phyloP scores from a whole-genome alignment of 169 alveolate species.

The Neospora caninum region DNA sequence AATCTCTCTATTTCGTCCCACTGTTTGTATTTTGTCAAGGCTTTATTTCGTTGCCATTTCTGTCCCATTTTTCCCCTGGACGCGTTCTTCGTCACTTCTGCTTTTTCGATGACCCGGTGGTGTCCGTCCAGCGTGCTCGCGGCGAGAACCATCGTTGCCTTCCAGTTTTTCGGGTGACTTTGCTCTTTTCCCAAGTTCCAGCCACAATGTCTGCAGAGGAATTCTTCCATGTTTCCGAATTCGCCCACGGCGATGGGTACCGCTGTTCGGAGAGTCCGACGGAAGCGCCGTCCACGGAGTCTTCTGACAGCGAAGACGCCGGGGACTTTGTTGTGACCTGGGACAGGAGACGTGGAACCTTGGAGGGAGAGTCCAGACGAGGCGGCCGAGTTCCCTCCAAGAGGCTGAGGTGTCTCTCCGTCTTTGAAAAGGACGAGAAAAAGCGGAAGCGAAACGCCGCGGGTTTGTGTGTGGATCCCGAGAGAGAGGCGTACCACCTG shows the following conservation, averaged over 20 bases:
- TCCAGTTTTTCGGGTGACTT: too few relatives aligned
- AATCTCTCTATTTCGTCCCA: too few relatives aligned
- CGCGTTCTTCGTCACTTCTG: too few relatives aligned
- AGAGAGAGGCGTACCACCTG: too few relatives aligned
- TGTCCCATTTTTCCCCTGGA: too few relatives aligned
- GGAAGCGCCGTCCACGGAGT: slow-evolving; percentile 1
- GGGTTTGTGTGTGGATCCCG: too few relatives aligned
- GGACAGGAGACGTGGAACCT: neutral
- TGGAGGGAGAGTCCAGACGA: neutral
- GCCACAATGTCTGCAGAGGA: neutral
- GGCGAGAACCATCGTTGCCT: too few relatives aligned
- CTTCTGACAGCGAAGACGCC: neutral
- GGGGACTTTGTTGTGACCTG: neutral
- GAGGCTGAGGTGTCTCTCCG: neutral
- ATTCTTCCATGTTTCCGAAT: neutral
- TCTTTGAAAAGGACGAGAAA: neutral
- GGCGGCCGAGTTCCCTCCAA: neutral
- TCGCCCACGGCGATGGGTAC: neutral
- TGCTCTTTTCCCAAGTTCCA: too few relatives aligned
- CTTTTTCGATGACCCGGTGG: too few relatives aligned
- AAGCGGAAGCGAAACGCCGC: neutral
- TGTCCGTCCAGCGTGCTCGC: too few relatives aligned
- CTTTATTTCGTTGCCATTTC: too few relatives aligned
- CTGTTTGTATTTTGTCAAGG: too few relatives aligned
- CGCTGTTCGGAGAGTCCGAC: neutral